Evolutionary conservation across 2,329 filamentous ascomycete genomes (phyloP).

Genomic region (Phyllosticta citriasiana): DNA sequence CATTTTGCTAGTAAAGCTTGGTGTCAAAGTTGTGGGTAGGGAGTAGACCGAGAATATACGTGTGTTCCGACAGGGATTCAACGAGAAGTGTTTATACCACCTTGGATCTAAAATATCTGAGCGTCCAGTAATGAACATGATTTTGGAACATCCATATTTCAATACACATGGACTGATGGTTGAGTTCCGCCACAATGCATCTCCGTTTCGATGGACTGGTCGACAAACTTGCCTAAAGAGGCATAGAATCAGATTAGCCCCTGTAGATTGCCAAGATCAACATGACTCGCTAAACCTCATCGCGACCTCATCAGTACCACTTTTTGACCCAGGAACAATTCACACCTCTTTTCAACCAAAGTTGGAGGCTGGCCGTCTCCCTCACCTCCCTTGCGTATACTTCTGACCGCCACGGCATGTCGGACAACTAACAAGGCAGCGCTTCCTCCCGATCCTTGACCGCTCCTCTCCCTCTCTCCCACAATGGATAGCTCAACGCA

Average conservation of each 20-base stretch:
- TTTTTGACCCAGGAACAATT: neutral
- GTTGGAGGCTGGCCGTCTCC: neutral
- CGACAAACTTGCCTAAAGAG: neutral
- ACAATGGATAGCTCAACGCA: slow-evolving; percentile 19
- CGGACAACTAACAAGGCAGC: neutral
- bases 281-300: neutral
- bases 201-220: neutral
- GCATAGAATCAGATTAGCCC: neutral
- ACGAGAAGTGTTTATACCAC: no score
- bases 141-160: no score
- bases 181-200: neutral
- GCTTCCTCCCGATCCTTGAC: neutral
- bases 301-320: neutral
- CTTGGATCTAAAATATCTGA: no score
- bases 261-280: neutral
- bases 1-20: neutral
- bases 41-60: no score
- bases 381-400: neutral
- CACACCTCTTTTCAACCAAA: neutral
- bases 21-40: no score
- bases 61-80: no score
- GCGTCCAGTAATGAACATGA: no score
- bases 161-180: no score
- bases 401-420: neutral
- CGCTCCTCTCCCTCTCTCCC: neutral